Conservation (phyloP, 2,329 filamentous ascomycete genomes). For the Aspergillus brunneoviolaceus region DNA sequence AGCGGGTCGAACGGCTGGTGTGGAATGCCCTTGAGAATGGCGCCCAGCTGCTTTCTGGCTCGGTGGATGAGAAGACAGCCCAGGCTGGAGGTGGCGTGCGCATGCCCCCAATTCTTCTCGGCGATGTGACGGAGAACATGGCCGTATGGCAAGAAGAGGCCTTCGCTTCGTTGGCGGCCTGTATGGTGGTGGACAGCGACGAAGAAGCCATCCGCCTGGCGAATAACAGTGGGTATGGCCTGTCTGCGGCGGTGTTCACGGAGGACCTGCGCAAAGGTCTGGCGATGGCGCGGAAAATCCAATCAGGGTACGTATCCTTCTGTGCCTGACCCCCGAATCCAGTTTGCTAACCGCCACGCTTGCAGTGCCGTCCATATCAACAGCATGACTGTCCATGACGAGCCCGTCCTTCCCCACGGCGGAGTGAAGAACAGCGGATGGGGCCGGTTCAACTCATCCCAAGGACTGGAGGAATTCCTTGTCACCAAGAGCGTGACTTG, state of each 20-base stretch:
- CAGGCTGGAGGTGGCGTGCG: conserved; percentile 29
- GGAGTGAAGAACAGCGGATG: conserved; percentile 62
- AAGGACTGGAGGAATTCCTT: conserved; percentile 61
- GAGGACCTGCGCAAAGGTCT: conserved; percentile 60
- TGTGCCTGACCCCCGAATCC: conserved; percentile 6
- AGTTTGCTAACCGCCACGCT: neutral
- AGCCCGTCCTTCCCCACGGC: conserved; percentile 61
- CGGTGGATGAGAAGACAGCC: conserved; percentile 10
- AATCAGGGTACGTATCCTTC: conserved; percentile 55
- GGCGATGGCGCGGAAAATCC: conserved; percentile 58
- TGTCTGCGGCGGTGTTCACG: conserved; percentile 70
- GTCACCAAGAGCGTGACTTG: conserved; percentile 64
- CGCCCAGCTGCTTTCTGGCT: conserved; percentile 33
- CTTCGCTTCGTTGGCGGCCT: conserved; percentile 70
- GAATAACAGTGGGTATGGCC: conserved; percentile 76
- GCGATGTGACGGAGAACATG: conserved; percentile 67
- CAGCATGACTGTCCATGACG: conserved; percentile 63
- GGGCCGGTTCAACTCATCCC: conserved; percentile 56
- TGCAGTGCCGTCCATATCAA: conserved; percentile 60
- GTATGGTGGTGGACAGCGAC: conserved; percentile 59
- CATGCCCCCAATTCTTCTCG: conserved; percentile 66
- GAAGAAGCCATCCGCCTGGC: conserved; percentile 70
- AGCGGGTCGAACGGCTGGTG: conserved; percentile 41
- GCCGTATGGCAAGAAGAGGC: conserved; percentile 70
- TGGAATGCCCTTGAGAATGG: conserved; percentile 30